Base-by-base conservation (phyloP, 495 filamentous ascomycete species). In the Diplogelasinospora grovesii region DNA sequence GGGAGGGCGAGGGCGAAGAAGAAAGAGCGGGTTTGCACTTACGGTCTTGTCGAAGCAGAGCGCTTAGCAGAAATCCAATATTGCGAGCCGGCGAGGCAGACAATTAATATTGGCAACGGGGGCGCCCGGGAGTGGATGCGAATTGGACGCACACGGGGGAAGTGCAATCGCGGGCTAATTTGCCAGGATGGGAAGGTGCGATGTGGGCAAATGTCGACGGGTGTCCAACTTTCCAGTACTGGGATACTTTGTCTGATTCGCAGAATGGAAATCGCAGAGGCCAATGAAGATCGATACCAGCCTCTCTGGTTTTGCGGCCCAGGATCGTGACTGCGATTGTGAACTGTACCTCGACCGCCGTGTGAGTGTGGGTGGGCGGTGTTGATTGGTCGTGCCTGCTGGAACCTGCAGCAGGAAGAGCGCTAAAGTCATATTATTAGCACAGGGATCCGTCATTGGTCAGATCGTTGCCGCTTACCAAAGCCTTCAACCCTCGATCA, bases 341-440 rank as follows among this genome's bases (percentile, higher is more conserved):
- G 31, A 20, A 45, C 45, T 42, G 43, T 41, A 51, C 40, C 54
- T 53, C 52, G 56, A 56, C 58, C 53, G 58, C 55, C 46, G 38
- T 13, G 45, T 33, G n/a, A 33, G 36, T 23, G 13, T 27, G 20
- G 18, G 16, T 14, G 23, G 20, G n/a, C 14, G 38, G 11, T 29
- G 36, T 20, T 57, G 53, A 61, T 61, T 61, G 58, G 58, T 24
- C 18, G 32, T 36, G 41, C 3, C 14, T 32, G 36, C 46, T 39
- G 27, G 49, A 54, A 38, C 39, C 49, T 52, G 54, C 52, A 46
- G 48, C 50, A 54, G 34, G 46, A 41, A 59, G 45, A 49, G 58
- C 58, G 58, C 56, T 59, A 54, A 61, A 35, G 42, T 54, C 46
- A 47, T 59, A 61, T 61, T 53, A 46, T 59, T 61, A 61, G 58